Evolutionary conservation across 352 stramenopile genomes (phyloP), one percentile per base, ranked within the genome.

Genomic region (Pythium vanterpoolii): DNA sequence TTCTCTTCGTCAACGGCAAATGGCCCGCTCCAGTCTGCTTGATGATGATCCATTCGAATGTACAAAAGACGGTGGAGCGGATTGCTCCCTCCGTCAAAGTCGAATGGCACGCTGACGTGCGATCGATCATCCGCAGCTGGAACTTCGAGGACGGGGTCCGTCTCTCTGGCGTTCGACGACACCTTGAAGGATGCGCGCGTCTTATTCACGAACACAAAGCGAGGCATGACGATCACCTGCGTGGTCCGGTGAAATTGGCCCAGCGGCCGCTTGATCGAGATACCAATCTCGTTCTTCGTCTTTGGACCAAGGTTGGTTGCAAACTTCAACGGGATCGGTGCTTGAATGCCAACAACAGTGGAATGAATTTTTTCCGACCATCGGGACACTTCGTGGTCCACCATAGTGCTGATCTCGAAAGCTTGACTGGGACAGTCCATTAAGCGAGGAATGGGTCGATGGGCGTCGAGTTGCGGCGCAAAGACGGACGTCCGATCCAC

Each of bases 281-380:
- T 90, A 10, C 87, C 87, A 8, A 96, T 70, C 44, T 96, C 87
- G 50, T 89, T 81, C 18, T 79, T 72, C 13, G 74, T 85, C 53
- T 79, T 90, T 18, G 78, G 73, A 3, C 78, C 83, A 18, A 90
- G 58, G 24, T 83, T 89, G 59, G 67, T 79, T 1, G 72, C 80
- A 67, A 93, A 93, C 56, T 90, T 89, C 3, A 96, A 62, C 19
- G 70, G 77, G 16, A 95, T 88, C 14, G 85, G 85, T 19, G 80
- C 80, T 71, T 95, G 87, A 34, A 95, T 84, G 13, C 87, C 87
- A 33, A 96, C 87, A 5, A 95, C 84, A 0, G 76, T 87, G 13
- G 87, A 79, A 52, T 94, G 87, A 36, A 95, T 93, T 66, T 88
- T 92, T 36, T 95, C 86, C 1, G 87, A 95, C 87, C 87, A 96